phyloP scores from a whole-genome alignment of 768 basidiomycete species.

The Candolleomyces efflorescens region DNA sequence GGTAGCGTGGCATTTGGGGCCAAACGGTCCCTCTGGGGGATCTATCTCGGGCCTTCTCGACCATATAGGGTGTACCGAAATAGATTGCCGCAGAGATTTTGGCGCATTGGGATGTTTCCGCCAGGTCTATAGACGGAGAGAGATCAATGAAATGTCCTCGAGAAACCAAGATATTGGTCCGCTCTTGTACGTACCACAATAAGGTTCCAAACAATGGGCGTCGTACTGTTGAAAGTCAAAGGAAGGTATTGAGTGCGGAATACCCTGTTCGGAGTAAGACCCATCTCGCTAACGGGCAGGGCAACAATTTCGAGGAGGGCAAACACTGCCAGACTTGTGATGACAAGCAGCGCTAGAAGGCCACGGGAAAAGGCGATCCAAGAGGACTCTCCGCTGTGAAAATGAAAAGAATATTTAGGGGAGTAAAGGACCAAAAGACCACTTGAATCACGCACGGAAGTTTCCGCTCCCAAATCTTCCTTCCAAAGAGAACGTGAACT shows the following conservation, averaged over 20 bases:
- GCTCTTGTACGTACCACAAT: not conserved
- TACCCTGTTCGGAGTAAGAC: not conserved
- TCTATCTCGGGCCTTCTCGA: not conserved
- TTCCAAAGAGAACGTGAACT: not conserved
- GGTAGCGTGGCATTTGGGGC: not conserved
- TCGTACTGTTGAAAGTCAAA: conserved; percentile 15
- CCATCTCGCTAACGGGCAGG: not conserved
- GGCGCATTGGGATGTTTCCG: not conserved
- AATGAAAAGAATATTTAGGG: not conserved
- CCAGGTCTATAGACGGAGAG: not conserved
- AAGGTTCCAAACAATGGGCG: not conserved
- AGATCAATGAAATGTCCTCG: not conserved
- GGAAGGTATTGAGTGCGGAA: conserved; percentile 8
- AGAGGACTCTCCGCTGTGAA: not conserved
- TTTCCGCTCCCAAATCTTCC: not conserved
- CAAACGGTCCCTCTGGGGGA: not conserved
- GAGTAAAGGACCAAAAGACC: not conserved
- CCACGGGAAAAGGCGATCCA: not conserved
- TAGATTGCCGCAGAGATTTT: not conserved
- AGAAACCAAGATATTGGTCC: not conserved
- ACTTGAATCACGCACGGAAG: not conserved
- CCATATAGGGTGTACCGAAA: not conserved
- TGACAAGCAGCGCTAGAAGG: not conserved
- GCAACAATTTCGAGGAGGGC: not conserved
- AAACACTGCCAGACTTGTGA: not conserved